Evolutionary conservation across 2,329 filamentous ascomycete species (phyloP), one percentile per base, ranked within the genome.

Genomic region (Alternaria solani): DNA sequence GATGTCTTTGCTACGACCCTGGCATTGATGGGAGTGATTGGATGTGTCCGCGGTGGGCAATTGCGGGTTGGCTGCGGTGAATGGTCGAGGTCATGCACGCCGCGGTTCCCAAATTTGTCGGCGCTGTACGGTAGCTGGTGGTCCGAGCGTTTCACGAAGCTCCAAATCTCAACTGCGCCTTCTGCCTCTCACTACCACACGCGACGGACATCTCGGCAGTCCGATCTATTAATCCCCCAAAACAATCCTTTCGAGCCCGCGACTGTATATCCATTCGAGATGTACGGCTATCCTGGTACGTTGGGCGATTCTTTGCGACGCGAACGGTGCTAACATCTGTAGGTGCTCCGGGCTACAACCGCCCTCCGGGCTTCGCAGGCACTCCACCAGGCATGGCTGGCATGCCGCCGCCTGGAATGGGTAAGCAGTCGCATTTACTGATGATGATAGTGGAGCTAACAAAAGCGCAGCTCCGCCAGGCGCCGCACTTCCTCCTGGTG

Each of bases 331-430:
- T 74, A 69, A 72, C 66, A 53, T 55, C 61, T 55, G 48, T 59
- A 74, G 79, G 78, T 64, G 78, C 81, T 75, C 83, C 85, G 65
- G 86, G 87, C 49, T 96, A 93, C 83, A 91, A 90, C 72, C 86
- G 87, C 59, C 90, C 91, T 73, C 91, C 91, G 53, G 87, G 88
- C 68, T 96, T 90, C 81, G 87, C 87, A 67, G 85, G 84, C 57
- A 93, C 91, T 71, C 89, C 90, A 51, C 89, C 89, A 58, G 89
- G 89, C 61, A 90, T 93, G 87, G 89, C 87, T 57, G 89, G 89
- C 61, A 90, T 93, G 87, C 89, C 87, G 67, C 88, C 90, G 71
- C 91, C 93, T 70, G 92, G 92, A 80, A 88, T 93, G 87, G 91
- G 93, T 94, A 85, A 79, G 87, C 77, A 20, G 7, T 14, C 14